Evolutionary conservation across 768 basidiomycete species (phyloP).

Genomic region (Lactifluus piperatus): DNA sequence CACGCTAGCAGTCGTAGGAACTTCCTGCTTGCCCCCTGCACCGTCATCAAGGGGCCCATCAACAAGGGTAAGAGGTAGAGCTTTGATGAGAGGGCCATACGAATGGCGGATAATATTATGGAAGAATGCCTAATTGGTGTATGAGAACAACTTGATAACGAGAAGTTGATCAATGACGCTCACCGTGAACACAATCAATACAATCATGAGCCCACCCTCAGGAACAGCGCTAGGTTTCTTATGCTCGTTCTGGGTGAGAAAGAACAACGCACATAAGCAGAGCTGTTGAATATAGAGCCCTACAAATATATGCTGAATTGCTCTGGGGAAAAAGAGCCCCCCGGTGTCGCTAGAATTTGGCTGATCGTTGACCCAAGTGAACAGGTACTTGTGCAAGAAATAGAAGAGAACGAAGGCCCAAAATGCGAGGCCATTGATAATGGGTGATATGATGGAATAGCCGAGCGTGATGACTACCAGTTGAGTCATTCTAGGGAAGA

Average conservation of each 20-base stretch:
- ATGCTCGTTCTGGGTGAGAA: constrained; percentile 60
- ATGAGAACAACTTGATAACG: neutral
- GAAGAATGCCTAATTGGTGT: constrained; percentile 47
- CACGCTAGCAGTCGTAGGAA: neutral
- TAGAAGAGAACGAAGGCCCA: constrained; percentile 80
- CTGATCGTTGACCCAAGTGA: constrained; percentile 53
- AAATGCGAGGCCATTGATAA: constrained; percentile 86
- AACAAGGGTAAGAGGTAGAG: constrained; percentile 73
- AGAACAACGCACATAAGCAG: constrained; percentile 82
- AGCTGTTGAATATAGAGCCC: constrained; percentile 89
- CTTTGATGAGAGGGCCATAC: constrained; percentile 65
- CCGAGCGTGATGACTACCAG: constrained; percentile 73
- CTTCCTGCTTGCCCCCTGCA: neutral
- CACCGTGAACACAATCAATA: constrained; percentile 78
- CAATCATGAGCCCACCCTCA: constrained; percentile 77
- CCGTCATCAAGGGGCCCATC: constrained; percentile 44
- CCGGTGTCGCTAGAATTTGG: constrained; percentile 69
- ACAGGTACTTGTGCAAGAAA: constrained; percentile 56
- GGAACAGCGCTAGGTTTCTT: constrained; percentile 49
- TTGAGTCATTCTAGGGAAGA: constrained; percentile 66
- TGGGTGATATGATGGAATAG: constrained; percentile 85
- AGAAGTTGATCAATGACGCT: constrained; percentile 23
- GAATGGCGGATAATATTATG: constrained; percentile 68
- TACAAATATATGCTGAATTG: constrained; percentile 87
- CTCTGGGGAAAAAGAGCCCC: constrained; percentile 92